phyloP scores from a whole-genome alignment of 1,284 basidiomycete species.

The Sanghuangporus baumii region DNA sequence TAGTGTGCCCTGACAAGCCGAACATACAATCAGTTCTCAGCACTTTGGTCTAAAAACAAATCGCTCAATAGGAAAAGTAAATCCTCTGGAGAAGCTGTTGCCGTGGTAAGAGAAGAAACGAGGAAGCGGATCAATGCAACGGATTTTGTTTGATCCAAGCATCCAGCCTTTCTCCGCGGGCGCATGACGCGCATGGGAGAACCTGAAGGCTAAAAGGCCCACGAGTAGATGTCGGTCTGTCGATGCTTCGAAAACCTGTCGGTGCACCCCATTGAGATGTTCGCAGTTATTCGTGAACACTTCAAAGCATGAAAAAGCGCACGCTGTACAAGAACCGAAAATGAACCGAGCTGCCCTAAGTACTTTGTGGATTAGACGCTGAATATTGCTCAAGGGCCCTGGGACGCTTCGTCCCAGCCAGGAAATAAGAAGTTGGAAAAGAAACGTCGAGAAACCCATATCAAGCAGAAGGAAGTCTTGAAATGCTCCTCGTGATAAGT shows the following conservation, averaged over 20 bases:
- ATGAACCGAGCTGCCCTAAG: background rate
- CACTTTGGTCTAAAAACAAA: background rate
- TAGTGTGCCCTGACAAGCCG: background rate
- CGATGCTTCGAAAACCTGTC: background rate
- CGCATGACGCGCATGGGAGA: background rate
- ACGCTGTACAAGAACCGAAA: background rate
- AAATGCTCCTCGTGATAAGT: no score
- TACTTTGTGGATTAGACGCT: background rate
- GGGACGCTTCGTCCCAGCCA: no score
- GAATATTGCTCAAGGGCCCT: no score
- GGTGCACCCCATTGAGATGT: background rate
- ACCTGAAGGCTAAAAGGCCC: background rate
- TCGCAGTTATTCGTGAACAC: background rate
- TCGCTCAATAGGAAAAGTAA: background rate
- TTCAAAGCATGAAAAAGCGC: background rate
- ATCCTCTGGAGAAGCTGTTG: background rate
- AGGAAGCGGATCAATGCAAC: conserved; percentile 2
- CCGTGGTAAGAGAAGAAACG: background rate
- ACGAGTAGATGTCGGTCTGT: background rate
- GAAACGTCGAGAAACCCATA: no score
- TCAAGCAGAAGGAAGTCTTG: no score
- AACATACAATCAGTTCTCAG: background rate
- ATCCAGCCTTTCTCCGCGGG: background rate
- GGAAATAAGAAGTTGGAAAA: no score
- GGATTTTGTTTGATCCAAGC: background rate